Percentiles rank a stretch among this genome's conserved stretches.
Evolutionary conservation across 331 rosid species (phyloP).

Genomic region (Cydonia oblonga): DNA sequence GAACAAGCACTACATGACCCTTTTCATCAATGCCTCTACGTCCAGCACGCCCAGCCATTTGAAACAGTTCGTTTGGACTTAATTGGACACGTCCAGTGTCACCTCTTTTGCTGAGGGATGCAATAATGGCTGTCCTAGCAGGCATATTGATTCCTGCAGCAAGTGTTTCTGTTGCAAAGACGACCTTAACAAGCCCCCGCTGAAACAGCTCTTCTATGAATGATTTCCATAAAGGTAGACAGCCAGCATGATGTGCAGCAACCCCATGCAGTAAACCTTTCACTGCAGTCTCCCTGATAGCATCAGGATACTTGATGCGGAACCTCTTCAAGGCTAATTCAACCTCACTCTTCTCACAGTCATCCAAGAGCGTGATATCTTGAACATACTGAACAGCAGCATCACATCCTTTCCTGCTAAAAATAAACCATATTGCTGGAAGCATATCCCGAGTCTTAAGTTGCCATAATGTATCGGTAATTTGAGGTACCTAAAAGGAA

Average conservation of each 20-base stretch:
- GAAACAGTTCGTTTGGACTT: constrained; percentile 83
- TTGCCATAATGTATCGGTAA: constrained; percentile 72
- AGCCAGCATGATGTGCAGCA: constrained; percentile 98
- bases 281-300: constrained; percentile 76
- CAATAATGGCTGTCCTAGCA: constrained; percentile 84
- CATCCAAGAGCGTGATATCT: constrained; percentile 69
- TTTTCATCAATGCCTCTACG: constrained; percentile 84
- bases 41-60: constrained; percentile 99
- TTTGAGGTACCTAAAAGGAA: constrained; percentile 78
- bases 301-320: constrained; percentile 82
- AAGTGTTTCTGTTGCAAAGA: constrained; percentile 93
- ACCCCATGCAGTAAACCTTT: constrained; percentile 80
- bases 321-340: constrained; percentile 81
- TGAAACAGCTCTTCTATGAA: constrained; percentile 90
- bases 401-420: constrained; percentile 99
- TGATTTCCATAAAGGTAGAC: constrained; percentile 92
- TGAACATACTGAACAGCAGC: constrained; percentile 85
- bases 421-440: constrained; percentile 96
- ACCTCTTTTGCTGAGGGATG: constrained; percentile 81
- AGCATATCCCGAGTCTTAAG: constrained; percentile 78
- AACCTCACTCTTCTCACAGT: constrained; percentile 75
- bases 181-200: constrained; percentile 90
- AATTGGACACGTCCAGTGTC: constrained; percentile 57
- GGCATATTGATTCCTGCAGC: constrained; percentile 99
- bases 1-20: constrained; percentile 86